A percentile compares a stretch with the other conserved stretches of the same genome.
Evolutionary conservation across 139 green algal species (phyloP).

Genomic region (Micromonas commoda): DNA sequence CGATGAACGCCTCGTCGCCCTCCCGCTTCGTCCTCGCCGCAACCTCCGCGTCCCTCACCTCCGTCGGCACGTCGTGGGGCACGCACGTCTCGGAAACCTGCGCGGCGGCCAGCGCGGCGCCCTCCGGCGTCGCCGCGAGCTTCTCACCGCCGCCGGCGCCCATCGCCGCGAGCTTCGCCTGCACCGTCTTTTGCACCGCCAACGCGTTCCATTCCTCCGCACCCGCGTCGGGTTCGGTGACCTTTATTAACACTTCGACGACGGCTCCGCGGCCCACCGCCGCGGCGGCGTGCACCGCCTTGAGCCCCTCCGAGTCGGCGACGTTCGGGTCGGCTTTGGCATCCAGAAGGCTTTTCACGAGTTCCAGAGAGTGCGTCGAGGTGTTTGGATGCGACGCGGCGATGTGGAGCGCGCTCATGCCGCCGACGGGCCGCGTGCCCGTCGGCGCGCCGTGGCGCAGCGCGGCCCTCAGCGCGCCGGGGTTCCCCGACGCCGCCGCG

Average conservation of each 20-base stretch:
- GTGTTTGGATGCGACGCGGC: not conserved
- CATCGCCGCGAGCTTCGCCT: conserved; percentile 17
- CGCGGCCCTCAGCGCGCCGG: not conserved
- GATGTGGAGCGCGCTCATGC: conserved; percentile 6
- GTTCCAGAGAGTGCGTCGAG: not conserved
- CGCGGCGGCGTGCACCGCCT: conserved; percentile 13
- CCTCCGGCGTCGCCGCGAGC: not conserved
- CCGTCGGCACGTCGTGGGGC: not conserved
- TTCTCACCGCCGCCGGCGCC: not conserved
- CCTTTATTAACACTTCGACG: not conserved
- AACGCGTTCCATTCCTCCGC: conserved; percentile 6
- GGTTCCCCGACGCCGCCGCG: not conserved
- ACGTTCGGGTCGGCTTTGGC: not conserved
- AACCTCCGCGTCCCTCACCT: not conserved
- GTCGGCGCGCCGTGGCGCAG: not conserved
- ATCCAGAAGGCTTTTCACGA: not conserved
- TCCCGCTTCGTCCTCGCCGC: not conserved
- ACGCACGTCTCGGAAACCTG: no score
- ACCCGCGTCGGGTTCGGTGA: not conserved
- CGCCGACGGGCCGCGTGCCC: not conserved
- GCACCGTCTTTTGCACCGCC: not conserved
- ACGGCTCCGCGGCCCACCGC: not conserved
- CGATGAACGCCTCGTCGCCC: conserved; percentile 16
- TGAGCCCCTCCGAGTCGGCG: not conserved
- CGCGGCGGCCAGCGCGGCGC: not conserved